A percentile compares a stretch with the other conserved stretches of the same genome.
phyloP scores from a whole-genome alignment of 176 grass and related monocot genomes.

The Ensete glaucum region DNA sequence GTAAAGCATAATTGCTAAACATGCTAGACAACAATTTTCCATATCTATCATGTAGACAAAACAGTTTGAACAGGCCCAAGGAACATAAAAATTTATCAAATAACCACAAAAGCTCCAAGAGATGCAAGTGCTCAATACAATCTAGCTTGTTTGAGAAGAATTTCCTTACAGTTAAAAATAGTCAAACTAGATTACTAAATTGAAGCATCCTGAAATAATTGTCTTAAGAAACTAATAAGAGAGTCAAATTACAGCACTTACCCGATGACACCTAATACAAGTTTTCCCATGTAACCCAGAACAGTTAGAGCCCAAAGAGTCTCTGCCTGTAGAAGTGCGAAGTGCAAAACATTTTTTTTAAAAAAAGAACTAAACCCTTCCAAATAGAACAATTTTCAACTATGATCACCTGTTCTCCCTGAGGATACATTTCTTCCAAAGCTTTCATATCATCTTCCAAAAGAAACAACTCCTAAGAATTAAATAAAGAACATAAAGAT shows the following conservation, averaged over 20 bases:
- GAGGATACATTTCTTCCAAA: constrained; percentile 99
- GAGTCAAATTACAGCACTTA: constrained; percentile 34
- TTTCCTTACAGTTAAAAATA: background rate
- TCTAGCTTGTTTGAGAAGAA: too few species aligned
- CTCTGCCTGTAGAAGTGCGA: constrained; percentile 63
- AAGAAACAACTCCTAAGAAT: constrained; percentile 73
- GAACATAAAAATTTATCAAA: too few species aligned
- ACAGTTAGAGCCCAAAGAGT: constrained; percentile 92
- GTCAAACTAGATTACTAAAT: background rate
- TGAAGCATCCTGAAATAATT: constrained; percentile 1
- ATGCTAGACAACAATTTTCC: too few species aligned
- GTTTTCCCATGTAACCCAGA: constrained; percentile 82
- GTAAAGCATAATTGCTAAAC: too few species aligned
- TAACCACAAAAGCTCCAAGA: too few species aligned
- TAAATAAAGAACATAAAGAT: background rate
- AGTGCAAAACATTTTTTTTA: background rate
- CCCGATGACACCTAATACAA: constrained; percentile 76
- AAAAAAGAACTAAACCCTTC: background rate
- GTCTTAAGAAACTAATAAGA: background rate
- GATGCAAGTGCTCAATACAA: background rate
- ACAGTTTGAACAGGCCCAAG: too few species aligned
- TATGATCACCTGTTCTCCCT: constrained; percentile 71
- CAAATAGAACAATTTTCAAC: constrained; percentile 17
- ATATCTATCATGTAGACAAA: too few species aligned
- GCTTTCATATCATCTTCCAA: constrained; percentile 92